Conservation (phyloP, 2,329 filamentous ascomycete species). For the Pseudogymnoascus sp. region DNA sequence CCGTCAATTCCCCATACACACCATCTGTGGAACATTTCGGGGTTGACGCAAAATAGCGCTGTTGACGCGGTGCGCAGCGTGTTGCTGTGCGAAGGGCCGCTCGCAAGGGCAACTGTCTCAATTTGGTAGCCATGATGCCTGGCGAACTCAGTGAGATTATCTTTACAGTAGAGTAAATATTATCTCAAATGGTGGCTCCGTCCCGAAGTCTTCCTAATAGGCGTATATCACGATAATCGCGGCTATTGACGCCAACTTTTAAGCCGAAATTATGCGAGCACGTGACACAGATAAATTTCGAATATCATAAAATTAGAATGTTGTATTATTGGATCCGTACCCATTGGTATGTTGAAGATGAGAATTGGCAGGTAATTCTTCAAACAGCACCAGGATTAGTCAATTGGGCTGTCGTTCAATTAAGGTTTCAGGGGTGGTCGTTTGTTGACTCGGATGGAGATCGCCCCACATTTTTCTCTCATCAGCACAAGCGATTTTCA, state of each 20-base stretch:
- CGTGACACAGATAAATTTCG: neutral
- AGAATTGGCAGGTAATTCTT: neutral
- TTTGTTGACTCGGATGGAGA: neutral
- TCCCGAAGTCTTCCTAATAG: neutral
- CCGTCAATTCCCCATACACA: slow-evolving; percentile 54
- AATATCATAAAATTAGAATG: neutral
- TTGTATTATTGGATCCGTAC: neutral
- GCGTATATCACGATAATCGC: neutral
- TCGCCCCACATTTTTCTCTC: neutral
- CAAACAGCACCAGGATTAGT: neutral
- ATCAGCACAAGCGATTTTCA: neutral
- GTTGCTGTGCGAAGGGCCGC: neutral
- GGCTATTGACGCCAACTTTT: neutral
- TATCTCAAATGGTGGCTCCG: neutral
- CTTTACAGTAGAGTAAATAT: neutral
- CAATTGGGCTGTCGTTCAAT: neutral
- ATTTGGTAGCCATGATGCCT: neutral
- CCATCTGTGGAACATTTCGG: slow-evolving; percentile 38
- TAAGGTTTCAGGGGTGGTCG: neutral
- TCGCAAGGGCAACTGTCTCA: neutral
- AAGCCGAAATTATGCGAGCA: slow-evolving; percentile 3
- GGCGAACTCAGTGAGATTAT: neutral
- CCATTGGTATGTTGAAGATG: neutral
- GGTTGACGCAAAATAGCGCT: slow-evolving; percentile 21
- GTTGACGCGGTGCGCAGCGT: neutral